These are phyloP conservation scores for Phylloporus sp. DNA, from an alignment of 768 basidiomycete genomes.

Conservation along the genomic window DNA sequence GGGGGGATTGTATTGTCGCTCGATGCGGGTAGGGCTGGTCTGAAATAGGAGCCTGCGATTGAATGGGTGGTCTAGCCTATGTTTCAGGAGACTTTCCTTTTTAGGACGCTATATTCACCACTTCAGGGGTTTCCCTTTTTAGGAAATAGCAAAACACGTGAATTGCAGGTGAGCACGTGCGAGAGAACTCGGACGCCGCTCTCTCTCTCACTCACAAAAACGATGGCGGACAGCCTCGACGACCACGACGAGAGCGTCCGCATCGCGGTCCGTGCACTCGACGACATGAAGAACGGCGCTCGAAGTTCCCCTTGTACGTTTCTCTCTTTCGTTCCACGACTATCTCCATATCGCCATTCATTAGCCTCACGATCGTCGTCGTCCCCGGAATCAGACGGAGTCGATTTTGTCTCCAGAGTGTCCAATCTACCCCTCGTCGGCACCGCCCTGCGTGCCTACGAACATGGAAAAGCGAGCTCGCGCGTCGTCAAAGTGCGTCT, in stretches of 20 bases:
- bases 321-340: slow-evolving; percentile 1
- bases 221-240: slow-evolving; percentile 32
- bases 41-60: slow-evolving; percentile 4
- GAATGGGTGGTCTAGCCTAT: slow-evolving; percentile 2
- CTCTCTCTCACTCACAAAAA: background rate
- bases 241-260: slow-evolving; percentile 71
- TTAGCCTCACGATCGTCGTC: slow-evolving; percentile 11
- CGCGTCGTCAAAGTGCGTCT: slow-evolving; percentile 72
- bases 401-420: slow-evolving; percentile 49
- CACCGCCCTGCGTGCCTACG: slow-evolving; percentile 68
- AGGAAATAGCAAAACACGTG: slow-evolving; percentile 25
- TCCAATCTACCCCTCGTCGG: slow-evolving; percentile 68
- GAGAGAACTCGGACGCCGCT: too few species aligned
- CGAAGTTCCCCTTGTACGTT: slow-evolving; percentile 15
- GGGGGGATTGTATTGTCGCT: slow-evolving; percentile 15
- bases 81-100: slow-evolving; percentile 15
- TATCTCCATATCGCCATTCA: slow-evolving; percentile 7
- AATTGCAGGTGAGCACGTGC: slow-evolving; percentile 14
- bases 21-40: slow-evolving; percentile 1
- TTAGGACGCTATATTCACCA: background rate
- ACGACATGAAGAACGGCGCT: slow-evolving; percentile 63
- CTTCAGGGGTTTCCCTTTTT: slow-evolving; percentile 7
- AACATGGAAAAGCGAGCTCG: slow-evolving; percentile 78
- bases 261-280: slow-evolving; percentile 73
- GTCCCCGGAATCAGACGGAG: slow-evolving; percentile 11